Conservation (phyloP, 805 yeast species). For the Candida germanica region DNA sequence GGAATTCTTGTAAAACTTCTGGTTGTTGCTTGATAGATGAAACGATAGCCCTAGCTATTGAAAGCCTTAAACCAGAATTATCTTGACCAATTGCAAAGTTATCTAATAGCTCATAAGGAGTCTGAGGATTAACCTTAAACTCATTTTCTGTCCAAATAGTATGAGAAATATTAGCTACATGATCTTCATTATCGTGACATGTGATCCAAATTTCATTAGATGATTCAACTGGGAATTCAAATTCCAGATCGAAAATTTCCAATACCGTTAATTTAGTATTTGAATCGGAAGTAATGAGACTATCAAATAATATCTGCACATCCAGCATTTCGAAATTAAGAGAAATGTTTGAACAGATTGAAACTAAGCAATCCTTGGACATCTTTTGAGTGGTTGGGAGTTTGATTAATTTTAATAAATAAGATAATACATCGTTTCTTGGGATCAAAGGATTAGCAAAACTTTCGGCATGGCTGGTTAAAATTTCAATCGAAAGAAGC, state of each 20-base stretch:
- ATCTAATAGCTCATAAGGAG: conserved; percentile 43
- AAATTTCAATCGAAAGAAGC: conserved; percentile 69
- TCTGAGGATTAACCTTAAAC: conserved; percentile 43
- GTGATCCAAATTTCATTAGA: conserved; percentile 76
- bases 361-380: conserved; percentile 78
- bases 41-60: conserved; percentile 69
- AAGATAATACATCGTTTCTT: conserved; percentile 58
- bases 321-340: conserved; percentile 57
- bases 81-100: conserved; percentile 51
- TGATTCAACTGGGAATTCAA: conserved; percentile 48
- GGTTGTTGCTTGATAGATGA: conserved; percentile 41
- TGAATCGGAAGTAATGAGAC: conserved; percentile 55
- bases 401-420: conserved; percentile 63
- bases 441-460: conserved; percentile 70
- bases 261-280: conserved; percentile 78
- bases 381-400: conserved; percentile 76
- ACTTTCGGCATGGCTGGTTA: conserved; percentile 63
- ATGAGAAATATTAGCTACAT: conserved; percentile 60
- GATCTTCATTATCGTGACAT: conserved; percentile 66
- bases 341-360: conserved; percentile 75
- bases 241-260: conserved; percentile 84
- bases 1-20: conserved; percentile 23
- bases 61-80: conserved; percentile 60
- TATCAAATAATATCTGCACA: conserved; percentile 52
- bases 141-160: conserved; percentile 85